Evolutionary conservation across 805 yeast species (phyloP).

Genomic region (Vanderwaltozyma yarrowii): DNA sequence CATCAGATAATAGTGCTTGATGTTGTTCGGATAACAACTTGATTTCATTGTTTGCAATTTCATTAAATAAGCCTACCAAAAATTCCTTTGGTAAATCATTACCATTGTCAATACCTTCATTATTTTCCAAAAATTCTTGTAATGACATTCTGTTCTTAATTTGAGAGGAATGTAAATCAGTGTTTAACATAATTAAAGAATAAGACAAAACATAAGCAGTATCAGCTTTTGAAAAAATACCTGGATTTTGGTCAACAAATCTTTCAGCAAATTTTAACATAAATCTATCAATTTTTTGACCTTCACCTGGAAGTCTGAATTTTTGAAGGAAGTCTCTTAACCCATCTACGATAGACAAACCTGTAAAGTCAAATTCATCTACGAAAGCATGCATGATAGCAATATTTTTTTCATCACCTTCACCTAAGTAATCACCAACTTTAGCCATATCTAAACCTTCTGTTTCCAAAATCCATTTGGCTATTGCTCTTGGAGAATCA

Average conservation of each 20-base stretch:
- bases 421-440: slow-evolving; percentile 89
- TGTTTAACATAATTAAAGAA: slow-evolving; percentile 85
- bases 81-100: slow-evolving; percentile 69
- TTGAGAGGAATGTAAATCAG: slow-evolving; percentile 86
- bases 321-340: slow-evolving; percentile 74
- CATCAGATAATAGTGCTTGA: slow-evolving; percentile 73
- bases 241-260: slow-evolving; percentile 79
- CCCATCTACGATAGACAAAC: slow-evolving; percentile 69
- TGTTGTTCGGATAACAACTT: slow-evolving; percentile 89
- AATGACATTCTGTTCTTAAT: slow-evolving; percentile 79
- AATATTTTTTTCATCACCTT: slow-evolving; percentile 67
- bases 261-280: slow-evolving; percentile 96
- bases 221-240: slow-evolving; percentile 83
- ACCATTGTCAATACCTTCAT: slow-evolving; percentile 88
- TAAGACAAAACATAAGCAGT: slow-evolving; percentile 88
- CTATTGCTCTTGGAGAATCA: slow-evolving; percentile 58
- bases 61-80: slow-evolving; percentile 59
- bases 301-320: slow-evolving; percentile 95
- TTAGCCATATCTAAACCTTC: slow-evolving; percentile 74
- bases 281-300: slow-evolving; percentile 92
- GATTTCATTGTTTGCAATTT: slow-evolving; percentile 77
- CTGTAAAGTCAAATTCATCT: slow-evolving; percentile 70
- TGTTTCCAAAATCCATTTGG: slow-evolving; percentile 59
- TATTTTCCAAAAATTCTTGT: slow-evolving; percentile 79
- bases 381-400: slow-evolving; percentile 90